phyloP scores from a whole-genome alignment of 2,329 filamentous ascomycete species.

The Aureobasidium melanogenum region DNA sequence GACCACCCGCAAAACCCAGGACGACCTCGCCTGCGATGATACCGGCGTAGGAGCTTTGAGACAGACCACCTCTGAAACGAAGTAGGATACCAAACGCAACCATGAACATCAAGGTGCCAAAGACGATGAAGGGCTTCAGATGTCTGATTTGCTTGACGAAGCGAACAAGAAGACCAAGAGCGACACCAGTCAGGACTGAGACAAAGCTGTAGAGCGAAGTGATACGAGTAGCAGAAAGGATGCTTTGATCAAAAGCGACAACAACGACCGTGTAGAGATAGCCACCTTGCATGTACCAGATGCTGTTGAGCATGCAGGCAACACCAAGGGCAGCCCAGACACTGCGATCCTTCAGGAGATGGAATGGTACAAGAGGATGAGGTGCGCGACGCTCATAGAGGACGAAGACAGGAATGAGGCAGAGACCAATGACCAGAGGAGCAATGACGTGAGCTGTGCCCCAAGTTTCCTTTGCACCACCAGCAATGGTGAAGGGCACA shows the following conservation, averaged over 20 bases:
- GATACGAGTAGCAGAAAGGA: constrained; percentile 50
- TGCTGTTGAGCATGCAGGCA: constrained; percentile 46
- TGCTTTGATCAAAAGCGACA: constrained; percentile 52
- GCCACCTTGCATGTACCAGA: constrained; percentile 56
- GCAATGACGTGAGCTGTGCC: constrained; percentile 31
- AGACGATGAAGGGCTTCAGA: constrained; percentile 28
- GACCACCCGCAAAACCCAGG: constrained; percentile 24
- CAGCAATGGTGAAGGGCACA: constrained; percentile 55
- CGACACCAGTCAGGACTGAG: constrained; percentile 49
- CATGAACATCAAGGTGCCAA: constrained; percentile 23
- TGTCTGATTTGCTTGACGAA: constrained; percentile 11
- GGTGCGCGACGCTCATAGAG: constrained; percentile 32
- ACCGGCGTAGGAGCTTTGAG: constrained; percentile 33
- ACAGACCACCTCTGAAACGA: constrained; percentile 25
- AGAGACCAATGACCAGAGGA: constrained; percentile 31
- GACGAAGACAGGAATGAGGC: constrained; percentile 29
- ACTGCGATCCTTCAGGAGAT: constrained; percentile 53
- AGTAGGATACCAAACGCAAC: constrained; percentile 25
- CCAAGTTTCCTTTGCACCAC: constrained; percentile 27
- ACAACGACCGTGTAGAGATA: constrained; percentile 56
- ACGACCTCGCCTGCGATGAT: constrained; percentile 36
- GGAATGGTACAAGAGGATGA: constrained; percentile 33
- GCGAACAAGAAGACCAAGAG: constrained; percentile 33
- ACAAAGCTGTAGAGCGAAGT: constrained; percentile 50
- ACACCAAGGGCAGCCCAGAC: constrained; percentile 57